A percentile compares a stretch with the other conserved stretches of the same genome.
Conservation (phyloP, 768 basidiomycete genomes). For the Russula sp. region DNA sequence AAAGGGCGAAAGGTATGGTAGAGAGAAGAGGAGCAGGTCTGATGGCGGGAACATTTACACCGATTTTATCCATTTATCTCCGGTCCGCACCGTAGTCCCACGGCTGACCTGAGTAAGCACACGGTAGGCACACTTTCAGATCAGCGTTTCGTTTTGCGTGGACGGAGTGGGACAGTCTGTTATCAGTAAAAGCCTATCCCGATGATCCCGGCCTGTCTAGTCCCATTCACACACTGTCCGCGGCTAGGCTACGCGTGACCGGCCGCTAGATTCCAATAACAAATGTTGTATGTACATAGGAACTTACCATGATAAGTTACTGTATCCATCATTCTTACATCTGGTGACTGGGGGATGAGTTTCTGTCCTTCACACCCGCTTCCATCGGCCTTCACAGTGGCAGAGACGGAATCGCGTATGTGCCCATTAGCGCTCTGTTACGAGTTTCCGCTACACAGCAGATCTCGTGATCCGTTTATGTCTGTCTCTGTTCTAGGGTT, state of each 20-base stretch:
- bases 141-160: not conserved
- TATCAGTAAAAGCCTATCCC: no score
- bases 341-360: not conserved
- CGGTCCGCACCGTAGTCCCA: constrained; percentile 12
- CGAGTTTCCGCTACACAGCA: not conserved
- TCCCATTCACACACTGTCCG: not conserved
- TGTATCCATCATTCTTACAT: not conserved
- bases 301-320: no score
- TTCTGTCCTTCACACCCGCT: not conserved
- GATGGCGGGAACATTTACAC: not conserved
- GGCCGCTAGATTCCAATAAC: not conserved
- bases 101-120: not conserved
- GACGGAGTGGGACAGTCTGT: not conserved
- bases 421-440: constrained; percentile 1
- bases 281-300: not conserved
- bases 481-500: not conserved
- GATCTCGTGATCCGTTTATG: not conserved
- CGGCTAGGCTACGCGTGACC: not conserved
- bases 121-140: not conserved
- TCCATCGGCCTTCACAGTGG: not conserved
- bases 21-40: constrained; percentile 20
- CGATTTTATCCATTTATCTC: constrained; percentile 13
- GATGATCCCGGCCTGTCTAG: no score
- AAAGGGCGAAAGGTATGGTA: not conserved
- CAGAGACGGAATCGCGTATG: not conserved